phyloP scores from a whole-genome alignment of 768 basidiomycete species.

The Auricularia sp. region DNA sequence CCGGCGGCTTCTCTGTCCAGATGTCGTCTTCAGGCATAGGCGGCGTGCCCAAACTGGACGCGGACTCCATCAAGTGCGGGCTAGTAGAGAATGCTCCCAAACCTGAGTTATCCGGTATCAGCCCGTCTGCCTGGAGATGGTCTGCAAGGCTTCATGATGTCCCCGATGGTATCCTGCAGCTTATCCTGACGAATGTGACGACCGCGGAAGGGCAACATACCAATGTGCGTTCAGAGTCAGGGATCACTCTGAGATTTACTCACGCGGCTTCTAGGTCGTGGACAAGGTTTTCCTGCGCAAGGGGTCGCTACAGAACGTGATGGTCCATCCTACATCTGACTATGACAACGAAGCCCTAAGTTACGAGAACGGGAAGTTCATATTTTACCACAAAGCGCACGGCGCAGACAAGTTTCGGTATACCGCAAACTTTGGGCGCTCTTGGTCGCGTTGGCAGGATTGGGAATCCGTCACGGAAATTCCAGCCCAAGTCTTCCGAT shows the following conservation, averaged over 20 bases:
- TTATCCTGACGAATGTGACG: constrained; percentile 51
- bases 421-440: constrained; percentile 75
- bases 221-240: constrained; percentile 38
- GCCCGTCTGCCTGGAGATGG: constrained; percentile 60
- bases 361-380: constrained; percentile 52
- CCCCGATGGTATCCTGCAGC: constrained; percentile 72
- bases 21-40: constrained; percentile 61
- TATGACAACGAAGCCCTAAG: constrained; percentile 50
- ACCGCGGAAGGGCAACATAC: constrained; percentile 29
- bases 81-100: constrained; percentile 38
- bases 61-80: constrained; percentile 35
- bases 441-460: constrained; percentile 69
- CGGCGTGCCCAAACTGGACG: constrained; percentile 40
- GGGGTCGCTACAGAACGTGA: constrained; percentile 60
- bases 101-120: constrained; percentile 41
- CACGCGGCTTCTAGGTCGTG: constrained; percentile 30
- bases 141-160: constrained; percentile 62
- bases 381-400: constrained; percentile 69
- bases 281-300: constrained; percentile 79
- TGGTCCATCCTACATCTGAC: constrained; percentile 80
- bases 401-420: constrained; percentile 86
- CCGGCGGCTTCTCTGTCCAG: constrained; percentile 49
- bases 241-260: constrained; percentile 4
- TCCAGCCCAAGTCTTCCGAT: constrained; percentile 43
- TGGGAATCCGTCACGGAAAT: constrained; percentile 71